These are phyloP conservation scores for Annulohypoxylon moriforme DNA, from an alignment of 495 filamentous ascomycete genomes.

Conservation along the genomic window DNA sequence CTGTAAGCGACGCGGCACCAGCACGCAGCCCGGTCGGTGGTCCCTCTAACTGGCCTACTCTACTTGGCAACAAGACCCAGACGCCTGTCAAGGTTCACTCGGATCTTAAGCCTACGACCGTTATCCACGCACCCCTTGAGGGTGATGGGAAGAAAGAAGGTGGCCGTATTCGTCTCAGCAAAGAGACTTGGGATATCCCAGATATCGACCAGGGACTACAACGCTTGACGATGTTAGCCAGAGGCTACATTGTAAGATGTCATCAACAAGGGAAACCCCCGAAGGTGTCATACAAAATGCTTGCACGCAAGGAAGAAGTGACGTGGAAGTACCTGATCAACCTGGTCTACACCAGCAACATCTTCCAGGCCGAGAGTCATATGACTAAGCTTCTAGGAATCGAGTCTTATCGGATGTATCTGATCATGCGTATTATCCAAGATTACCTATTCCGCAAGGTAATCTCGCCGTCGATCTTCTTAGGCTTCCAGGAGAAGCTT, in stretches of 20 bases:
- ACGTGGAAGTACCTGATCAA: constrained; percentile 31
- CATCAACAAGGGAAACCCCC: constrained; percentile 6
- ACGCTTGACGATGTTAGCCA: constrained; percentile 15
- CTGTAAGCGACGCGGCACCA: not conserved
- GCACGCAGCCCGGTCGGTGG: not conserved
- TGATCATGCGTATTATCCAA: constrained; percentile 24
- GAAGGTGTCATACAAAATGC: constrained; percentile 3
- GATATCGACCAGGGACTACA: constrained; percentile 16
- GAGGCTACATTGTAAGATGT: constrained; percentile 32
- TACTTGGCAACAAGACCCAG: not conserved
- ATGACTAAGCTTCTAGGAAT: constrained; percentile 16
- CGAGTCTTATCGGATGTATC: constrained; percentile 11
- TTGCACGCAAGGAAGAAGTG: constrained; percentile 1
- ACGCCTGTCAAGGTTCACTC: not conserved
- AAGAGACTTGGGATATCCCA: not conserved
- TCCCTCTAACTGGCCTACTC: constrained; percentile 24
- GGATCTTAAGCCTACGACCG: not conserved
- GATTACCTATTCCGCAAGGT: constrained; percentile 38
- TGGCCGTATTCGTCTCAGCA: not conserved
- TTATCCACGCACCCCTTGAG: not conserved
- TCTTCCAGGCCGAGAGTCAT: not conserved
- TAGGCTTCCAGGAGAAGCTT: constrained; percentile 4
- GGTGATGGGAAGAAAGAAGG: not conserved
- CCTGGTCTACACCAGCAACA: constrained; percentile 2
- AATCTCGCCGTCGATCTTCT: constrained; percentile 31